Base-by-base conservation (phyloP, 2,329 filamentous ascomycete genomes). In the Claviceps monticola region DNA sequence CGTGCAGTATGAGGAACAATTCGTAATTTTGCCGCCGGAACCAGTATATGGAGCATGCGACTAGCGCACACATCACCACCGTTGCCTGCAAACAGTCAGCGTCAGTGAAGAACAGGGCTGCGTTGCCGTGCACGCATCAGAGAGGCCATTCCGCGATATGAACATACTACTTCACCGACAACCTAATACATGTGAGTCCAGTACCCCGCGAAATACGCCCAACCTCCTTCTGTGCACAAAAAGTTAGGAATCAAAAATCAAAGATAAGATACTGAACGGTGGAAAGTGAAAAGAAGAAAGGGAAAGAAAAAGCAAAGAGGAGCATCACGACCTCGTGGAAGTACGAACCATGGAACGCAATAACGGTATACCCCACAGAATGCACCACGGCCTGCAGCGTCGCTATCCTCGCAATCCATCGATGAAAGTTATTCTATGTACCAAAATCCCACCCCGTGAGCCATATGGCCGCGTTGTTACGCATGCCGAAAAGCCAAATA, bases 381-480 rank as follows among this genome's bases (percentile, higher is more conserved):
- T 87, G 83, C 0, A 82, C 62, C 1, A 84, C 69, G 1, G 80
- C 82, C 56, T 84, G 74, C 0, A 80, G 52, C 0, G 81, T 82
- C 5, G 80, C 73, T 2, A 84, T 70, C 17, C 82, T 71, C 0
- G 83, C 82, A 3, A 82, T 71, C 71, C 80, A 82, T 0, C 83
- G 76, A 62, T 86, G 83, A 50, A 85, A 84, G 42, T 79, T 73
- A 56, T 79, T 86, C 59, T 80, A 86, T 0, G 79, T 80, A 1
- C 74, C 73, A 61, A 83, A 85, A 11, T 78, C 79, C 82, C 83
- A 86, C 0, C 82, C 82, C 0, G 83, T 86, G 0, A 80, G 61
- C 79, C 79, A 83, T 51, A 84, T 68, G 16, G 85, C 71, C 0
- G 81, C 59, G 49, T 86, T 84, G 55, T 86, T 87, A 9, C 83